Conservation (phyloP, 352 stramenopile genomes). For the Pythium aquatile region DNA sequence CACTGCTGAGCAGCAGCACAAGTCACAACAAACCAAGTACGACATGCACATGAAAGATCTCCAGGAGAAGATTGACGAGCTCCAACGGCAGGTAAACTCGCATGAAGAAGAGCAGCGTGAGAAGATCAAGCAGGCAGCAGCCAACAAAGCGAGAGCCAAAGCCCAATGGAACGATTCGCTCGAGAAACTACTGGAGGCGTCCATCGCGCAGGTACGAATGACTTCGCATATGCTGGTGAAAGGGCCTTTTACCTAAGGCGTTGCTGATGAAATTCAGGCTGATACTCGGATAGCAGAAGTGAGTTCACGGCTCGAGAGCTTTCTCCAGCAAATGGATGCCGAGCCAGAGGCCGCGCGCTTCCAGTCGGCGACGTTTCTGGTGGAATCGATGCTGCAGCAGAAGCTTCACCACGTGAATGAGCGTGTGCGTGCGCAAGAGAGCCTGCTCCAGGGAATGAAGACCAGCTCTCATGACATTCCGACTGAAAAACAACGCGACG, state of each 20-base stretch:
- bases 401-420: conserved; percentile 52
- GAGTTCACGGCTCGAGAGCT: conserved; percentile 41
- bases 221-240: neutral
- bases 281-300: conserved; percentile 44
- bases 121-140: neutral
- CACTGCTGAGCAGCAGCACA: neutral
- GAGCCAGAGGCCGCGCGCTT: conserved; percentile 47
- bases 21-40: conserved; percentile 5
- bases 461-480: neutral
- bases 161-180: conserved; percentile 1
- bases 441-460: conserved; percentile 19
- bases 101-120: conserved; percentile 8
- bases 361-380: conserved; percentile 54
- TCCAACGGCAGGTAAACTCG: neutral
- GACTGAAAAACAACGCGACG: neutral
- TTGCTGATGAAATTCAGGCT: conserved; percentile 31
- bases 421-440: conserved; percentile 33
- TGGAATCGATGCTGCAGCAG: conserved; percentile 59
- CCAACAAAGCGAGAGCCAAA: neutral
- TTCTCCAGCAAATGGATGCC: conserved; percentile 44
- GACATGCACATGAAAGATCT: conserved; percentile 6
- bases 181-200: conserved; percentile 7
- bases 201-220: conserved; percentile 12
- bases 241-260: neutral
- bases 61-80: conserved; percentile 10